These are phyloP conservation scores for Mortierella sp. DNA, from an alignment of 371 early-diverging fungal species.

Conservation along the genomic window DNA sequence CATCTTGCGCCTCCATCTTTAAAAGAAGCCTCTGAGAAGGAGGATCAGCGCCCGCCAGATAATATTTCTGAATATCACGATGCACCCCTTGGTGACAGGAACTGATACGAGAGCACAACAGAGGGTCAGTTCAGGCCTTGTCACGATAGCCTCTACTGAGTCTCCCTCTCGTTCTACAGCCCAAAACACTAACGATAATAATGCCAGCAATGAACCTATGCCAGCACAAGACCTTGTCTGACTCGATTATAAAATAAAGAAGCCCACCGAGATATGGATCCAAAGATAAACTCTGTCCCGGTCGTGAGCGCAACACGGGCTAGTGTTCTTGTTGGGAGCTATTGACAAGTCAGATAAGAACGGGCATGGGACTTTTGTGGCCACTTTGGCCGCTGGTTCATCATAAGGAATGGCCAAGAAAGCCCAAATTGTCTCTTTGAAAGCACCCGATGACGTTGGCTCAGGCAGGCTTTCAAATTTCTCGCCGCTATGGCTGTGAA, in stretches of 20 bases:
- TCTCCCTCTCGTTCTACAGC: background rate
- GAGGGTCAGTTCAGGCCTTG: too few species aligned
- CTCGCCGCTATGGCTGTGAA: slow-evolving; percentile 57
- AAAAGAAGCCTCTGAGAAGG: background rate
- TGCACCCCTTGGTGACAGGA: slow-evolving; percentile 19
- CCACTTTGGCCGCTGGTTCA: slow-evolving; percentile 78
- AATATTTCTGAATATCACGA: slow-evolving; percentile 51
- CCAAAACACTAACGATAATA: background rate
- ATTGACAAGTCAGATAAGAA: slow-evolving; percentile 20
- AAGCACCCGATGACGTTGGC: slow-evolving; percentile 61
- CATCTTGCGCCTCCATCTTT: background rate
- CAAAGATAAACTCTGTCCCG: slow-evolving; percentile 4
- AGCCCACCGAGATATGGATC: background rate
- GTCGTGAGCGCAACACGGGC: slow-evolving; percentile 71
- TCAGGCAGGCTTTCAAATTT: slow-evolving; percentile 40
- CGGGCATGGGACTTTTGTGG: slow-evolving; percentile 80
- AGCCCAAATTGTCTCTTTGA: slow-evolving; percentile 79
- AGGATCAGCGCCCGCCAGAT: slow-evolving; percentile 23
- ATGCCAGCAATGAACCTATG: background rate
- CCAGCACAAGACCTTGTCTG: slow-evolving; percentile 10
- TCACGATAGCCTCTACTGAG: too few species aligned
- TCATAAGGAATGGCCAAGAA: slow-evolving; percentile 83
- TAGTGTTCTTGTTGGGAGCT: slow-evolving; percentile 54
- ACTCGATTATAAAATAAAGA: slow-evolving; percentile 20
- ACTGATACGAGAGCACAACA: background rate